Evolutionary conservation across 2,329 filamentous ascomycete species (phyloP), one percentile per base, ranked within the genome.

Genomic region (Fusarium bulbicola): DNA sequence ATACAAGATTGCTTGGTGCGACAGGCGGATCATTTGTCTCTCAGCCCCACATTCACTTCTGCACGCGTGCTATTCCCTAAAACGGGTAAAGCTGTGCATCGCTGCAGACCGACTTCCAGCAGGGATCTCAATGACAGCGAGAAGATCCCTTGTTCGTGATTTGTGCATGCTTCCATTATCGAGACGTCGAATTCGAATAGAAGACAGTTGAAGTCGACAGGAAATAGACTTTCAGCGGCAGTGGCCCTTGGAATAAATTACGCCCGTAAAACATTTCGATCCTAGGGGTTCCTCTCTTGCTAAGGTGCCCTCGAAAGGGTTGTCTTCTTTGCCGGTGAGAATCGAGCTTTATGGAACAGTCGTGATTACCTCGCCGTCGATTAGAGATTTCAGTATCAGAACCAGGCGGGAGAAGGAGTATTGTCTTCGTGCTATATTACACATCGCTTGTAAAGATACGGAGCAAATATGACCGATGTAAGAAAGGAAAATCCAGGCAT

Each of bases 71-170:
- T 14, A 24, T 52, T 56, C 15, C 70, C 57, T 20, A 47, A 72
- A 59, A 5, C 7, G 11, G 70, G 70, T 46, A 72, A 70, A 59
- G 53, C n/a, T 39, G 20, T 34, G 10, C 70, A 71, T 32, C 21
- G 30, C n/a, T 36, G 15, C 16, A 53, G 50, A 30, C 52, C 40
- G 26, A 58, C 45, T 45, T 28, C 24, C 5, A 39, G 11, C 18
- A 21, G 28, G 43, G 26, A 16, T 28, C 34, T 52, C 3, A 34
- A n/a, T 52, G 8, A 24, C 16, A 34, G 10, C 1, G 15, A 49
- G 10, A 30, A 16, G 20, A 30, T 21, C 5, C 5, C 12, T 26
- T 26, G 43, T 26, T 26, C 8, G 11, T 26, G n/a, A 34, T 47
- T 30, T 18, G 10, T 49, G 15, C 15, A 32, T 15, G 3, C 14